Evolutionary conservation across 139 green algal genomes (phyloP), one percentile per base, ranked within the genome.

Genomic region (Coccomyxa sp.): DNA sequence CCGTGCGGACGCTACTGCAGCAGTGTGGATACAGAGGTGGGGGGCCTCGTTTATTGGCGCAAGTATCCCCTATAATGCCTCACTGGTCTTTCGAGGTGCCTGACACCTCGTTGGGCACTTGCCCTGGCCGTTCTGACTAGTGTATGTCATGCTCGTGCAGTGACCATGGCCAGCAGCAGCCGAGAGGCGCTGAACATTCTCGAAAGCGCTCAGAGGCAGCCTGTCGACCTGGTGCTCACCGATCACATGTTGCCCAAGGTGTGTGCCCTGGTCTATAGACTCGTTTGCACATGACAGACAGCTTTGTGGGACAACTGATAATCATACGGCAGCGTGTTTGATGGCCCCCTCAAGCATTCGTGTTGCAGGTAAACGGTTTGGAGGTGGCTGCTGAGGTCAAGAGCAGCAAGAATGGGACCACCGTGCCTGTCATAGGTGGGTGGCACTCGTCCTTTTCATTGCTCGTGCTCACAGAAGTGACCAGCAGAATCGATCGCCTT

Each of bases 241-340:
- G 78, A 82, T 37, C 29, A 78, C 7, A 44, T 82, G 64, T 78
- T 82, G 78, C 78, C 78, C 29, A 70, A 82, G 78, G 78, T 78
- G 12, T 34, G 75, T 73, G 36, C 16, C 33, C 29, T 68, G 2
- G 8, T 40, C 8, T 6, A 24, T 38, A 36, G 16, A 16, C 12
- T 12, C 41, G n/a, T n/a, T n/a, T n/a, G n/a, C 24, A n/a, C 31
- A n/a, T 12, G 35, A 33, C 40, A n/a, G 16, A 35, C 29, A 18
- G 44, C 27, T 40, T 44, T 50, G 40, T 44, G 8, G 12, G 4
- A 64, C 18, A 31, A 31, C 50, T 7, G 16, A 27, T 29, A 58
- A 38, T 39, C 22, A 14, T 27, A 39, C 76, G n/a, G 41, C 9
- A 64, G 2, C 3, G 1, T 2, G 39, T 37, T 37, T 1, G 22